A percentile compares a stretch with the other conserved stretches of the same genome.
Conservation (phyloP, 106 monocot species). For the Acorus calamus region DNA sequence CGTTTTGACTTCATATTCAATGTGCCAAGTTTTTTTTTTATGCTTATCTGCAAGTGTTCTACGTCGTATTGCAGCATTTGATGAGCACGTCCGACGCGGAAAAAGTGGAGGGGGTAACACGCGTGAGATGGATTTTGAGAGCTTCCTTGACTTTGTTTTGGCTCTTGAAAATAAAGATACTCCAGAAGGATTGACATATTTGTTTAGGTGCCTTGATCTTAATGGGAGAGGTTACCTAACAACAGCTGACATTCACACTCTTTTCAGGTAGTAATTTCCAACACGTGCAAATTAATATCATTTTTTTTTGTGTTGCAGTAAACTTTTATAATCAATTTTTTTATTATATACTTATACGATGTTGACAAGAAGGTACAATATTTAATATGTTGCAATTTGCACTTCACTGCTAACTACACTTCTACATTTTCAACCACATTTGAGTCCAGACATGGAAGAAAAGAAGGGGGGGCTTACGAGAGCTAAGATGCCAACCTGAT, state of each 20-base stretch:
- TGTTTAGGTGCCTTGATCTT: constrained; percentile 92
- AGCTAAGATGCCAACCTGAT: constrained; percentile 25
- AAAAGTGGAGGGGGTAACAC: constrained; percentile 79
- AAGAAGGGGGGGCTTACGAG: constrained; percentile 52
- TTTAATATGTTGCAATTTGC: too few species aligned
- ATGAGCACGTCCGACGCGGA: constrained; percentile 90
- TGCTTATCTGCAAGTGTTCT: not conserved
- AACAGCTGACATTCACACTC: constrained; percentile 90
- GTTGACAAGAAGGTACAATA: too few species aligned
- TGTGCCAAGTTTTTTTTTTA: not conserved
- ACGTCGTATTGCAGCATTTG: constrained; percentile 49
- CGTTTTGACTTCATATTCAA: not conserved
- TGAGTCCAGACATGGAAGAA: constrained; percentile 30
- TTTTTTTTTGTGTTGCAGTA: too few species aligned
- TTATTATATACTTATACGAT: too few species aligned
- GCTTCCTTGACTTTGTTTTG: constrained; percentile 98
- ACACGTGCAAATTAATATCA: not conserved
- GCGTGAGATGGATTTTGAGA: constrained; percentile 99
- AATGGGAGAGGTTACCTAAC: constrained; percentile 88
- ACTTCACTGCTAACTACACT: too few species aligned
- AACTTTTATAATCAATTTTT: too few species aligned
- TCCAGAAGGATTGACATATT: constrained; percentile 85
- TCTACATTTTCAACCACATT: too few species aligned
- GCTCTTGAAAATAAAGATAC: constrained; percentile 97
- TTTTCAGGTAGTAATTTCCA: constrained; percentile 60